Evolutionary conservation across 371 early-diverging fungal species (phyloP).

Genomic region (Parasitella parasitica): DNA sequence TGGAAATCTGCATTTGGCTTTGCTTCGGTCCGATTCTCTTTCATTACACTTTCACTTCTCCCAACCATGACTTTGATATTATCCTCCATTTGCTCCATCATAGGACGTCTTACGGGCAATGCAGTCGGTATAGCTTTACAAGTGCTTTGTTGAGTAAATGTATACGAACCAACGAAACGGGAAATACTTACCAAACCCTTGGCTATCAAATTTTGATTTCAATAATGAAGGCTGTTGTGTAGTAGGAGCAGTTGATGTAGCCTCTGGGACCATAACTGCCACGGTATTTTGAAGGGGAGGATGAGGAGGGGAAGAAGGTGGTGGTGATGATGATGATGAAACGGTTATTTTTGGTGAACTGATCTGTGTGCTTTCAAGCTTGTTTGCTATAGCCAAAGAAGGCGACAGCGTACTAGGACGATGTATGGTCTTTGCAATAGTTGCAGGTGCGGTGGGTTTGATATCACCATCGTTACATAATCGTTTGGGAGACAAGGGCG

Average conservation of each 20-base stretch:
- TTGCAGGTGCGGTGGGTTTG: not conserved
- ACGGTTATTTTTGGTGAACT: too few relatives aligned
- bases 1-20: not conserved
- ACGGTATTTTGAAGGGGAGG: not conserved
- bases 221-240: not conserved
- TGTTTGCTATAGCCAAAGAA: too few relatives aligned
- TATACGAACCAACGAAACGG: too few relatives aligned
- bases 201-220: not conserved
- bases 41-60: not conserved
- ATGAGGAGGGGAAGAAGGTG: too few relatives aligned
- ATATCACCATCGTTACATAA: not conserved
- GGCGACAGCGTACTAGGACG: not conserved
- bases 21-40: not conserved
- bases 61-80: constrained; percentile 14
- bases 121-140: not conserved
- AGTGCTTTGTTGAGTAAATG: not conserved
- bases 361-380: too few relatives aligned
- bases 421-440: not conserved
- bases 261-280: too few relatives aligned
- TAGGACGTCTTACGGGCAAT: not conserved
- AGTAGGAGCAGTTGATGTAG: too few relatives aligned
- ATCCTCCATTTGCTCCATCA: constrained; percentile 19
- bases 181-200: constrained; percentile 16
- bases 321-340: too few relatives aligned
- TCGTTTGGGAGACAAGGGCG: not conserved